Percentiles rank a stretch among this genome's conserved stretches.
phyloP scores from a whole-genome alignment of 164 flowering plant species.

The Cinnamomum chago region DNA sequence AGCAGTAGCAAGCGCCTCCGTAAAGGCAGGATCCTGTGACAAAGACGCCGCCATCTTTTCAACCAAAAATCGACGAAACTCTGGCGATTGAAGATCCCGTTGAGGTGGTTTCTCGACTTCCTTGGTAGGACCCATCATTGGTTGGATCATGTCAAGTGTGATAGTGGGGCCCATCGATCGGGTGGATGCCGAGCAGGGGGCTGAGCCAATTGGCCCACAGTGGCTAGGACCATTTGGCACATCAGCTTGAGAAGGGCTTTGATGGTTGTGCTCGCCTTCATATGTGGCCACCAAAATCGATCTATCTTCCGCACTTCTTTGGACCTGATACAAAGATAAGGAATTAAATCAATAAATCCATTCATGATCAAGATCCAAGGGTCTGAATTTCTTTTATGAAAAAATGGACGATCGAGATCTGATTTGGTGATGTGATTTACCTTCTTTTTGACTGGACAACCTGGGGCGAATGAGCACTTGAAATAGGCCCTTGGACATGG shows the following conservation, averaged over 20 bases:
- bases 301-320: conserved; percentile 64
- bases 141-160: conserved; percentile 43
- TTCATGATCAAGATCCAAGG: not conserved
- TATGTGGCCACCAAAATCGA: conserved; percentile 63
- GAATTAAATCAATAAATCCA: not conserved
- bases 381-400: not conserved
- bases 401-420: not conserved
- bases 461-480: conserved; percentile 32
- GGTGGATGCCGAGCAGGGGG: conserved; percentile 20
- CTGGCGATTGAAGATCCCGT: conserved; percentile 38
- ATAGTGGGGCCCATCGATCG: conserved; percentile 7
- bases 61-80: conserved; percentile 6
- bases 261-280: conserved; percentile 78
- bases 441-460: conserved; percentile 36
- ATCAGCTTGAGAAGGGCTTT: conserved; percentile 25
- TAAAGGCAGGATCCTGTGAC: conserved; percentile 20
- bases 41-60: conserved; percentile 22
- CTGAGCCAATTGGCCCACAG: conserved; percentile 13
- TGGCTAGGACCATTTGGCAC: conserved; percentile 26
- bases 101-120: conserved; percentile 14
- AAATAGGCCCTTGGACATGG: conserved; percentile 41
- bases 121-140: conserved; percentile 13
- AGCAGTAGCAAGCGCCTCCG: conserved; percentile 17
- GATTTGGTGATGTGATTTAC: conserved; percentile 7
- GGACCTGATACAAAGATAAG: conserved; percentile 41